phyloP scores from a whole-genome alignment of 208 protist species.

The Leishmania tropica region DNA sequence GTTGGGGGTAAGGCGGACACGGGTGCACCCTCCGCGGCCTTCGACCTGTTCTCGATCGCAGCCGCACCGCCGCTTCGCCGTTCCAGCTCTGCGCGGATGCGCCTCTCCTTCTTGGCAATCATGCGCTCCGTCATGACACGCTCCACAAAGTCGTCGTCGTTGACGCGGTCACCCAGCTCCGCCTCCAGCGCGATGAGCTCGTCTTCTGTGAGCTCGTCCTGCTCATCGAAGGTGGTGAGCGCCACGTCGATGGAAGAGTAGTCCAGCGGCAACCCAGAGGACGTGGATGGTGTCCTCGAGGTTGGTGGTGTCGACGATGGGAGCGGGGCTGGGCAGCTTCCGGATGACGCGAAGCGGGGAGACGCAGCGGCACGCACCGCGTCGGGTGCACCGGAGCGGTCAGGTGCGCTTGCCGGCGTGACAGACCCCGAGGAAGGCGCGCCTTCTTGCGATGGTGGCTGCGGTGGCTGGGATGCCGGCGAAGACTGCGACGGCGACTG shows the following conservation, averaged over 20 bases:
- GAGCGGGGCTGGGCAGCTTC: not conserved
- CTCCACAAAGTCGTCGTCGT: conserved; percentile 79
- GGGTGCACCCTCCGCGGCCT: not conserved
- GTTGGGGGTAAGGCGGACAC: not conserved
- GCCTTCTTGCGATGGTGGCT: not conserved
- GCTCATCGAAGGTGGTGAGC: conserved; percentile 71
- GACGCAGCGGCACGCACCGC: not conserved
- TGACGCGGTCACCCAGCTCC: conserved; percentile 66
- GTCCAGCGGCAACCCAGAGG: conserved; percentile 8
- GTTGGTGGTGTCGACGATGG: not conserved
- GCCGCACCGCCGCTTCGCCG: conserved; percentile 6
- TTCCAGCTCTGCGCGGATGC: conserved; percentile 51
- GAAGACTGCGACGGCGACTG: conserved; percentile 1
- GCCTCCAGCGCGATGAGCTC: conserved; percentile 79
- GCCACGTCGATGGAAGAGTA: conserved; percentile 25
- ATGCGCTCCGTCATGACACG: conserved; percentile 77
- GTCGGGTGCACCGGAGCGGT: not conserved
- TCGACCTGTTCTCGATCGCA: conserved; percentile 1
- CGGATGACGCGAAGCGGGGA: not conserved
- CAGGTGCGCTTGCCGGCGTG: not conserved
- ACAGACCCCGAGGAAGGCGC: not conserved
- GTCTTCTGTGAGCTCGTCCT: conserved; percentile 80
- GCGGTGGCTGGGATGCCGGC: not conserved
- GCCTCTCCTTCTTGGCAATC: conserved; percentile 84
- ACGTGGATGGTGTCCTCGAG: not conserved